Evolutionary conservation across 768 basidiomycete species (phyloP).

Genomic region (Suillus paluster): DNA sequence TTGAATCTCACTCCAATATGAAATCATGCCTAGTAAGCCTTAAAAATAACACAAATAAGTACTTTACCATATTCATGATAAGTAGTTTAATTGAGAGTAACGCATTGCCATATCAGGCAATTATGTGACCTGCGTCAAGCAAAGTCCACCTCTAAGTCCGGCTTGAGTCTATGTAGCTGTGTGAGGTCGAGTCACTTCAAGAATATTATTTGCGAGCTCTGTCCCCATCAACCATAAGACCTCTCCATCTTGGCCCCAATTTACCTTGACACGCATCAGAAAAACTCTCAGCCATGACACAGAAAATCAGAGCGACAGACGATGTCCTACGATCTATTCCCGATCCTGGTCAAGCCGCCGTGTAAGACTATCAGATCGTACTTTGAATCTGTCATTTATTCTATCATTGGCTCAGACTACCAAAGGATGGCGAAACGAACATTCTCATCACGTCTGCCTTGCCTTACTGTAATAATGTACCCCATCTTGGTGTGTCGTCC

Average conservation of each 20-base stretch:
- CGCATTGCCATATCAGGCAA: too few relatives aligned
- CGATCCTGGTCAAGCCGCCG: conserved; percentile 53
- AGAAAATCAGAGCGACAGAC: conserved; percentile 55
- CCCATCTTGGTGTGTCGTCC: conserved; percentile 77
- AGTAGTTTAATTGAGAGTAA: too few relatives aligned
- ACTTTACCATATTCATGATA: too few relatives aligned
- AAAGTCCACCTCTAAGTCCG: too few relatives aligned
- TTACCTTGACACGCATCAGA: background rate
- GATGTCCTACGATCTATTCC: conserved; percentile 55
- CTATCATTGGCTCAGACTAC: conserved; percentile 49
- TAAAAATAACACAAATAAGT: too few relatives aligned
- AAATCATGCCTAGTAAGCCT: too few relatives aligned
- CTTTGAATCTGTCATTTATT: background rate
- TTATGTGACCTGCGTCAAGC: too few relatives aligned
- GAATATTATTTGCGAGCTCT: too few relatives aligned
- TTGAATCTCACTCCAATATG: too few relatives aligned
- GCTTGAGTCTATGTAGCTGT: too few relatives aligned
- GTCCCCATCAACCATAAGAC: too few relatives aligned
- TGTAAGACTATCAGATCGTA: conserved; percentile 38
- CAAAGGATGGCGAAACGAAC: conserved; percentile 86
- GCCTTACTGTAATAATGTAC: conserved; percentile 97
- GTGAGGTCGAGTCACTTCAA: background rate
- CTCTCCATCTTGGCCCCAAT: background rate
- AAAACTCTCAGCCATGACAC: conserved; percentile 43
- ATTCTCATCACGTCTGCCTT: conserved; percentile 93